These are phyloP conservation scores for Boletus hoseneyae DNA, from an alignment of 1,284 basidiomycete species.

Conservation along the genomic window DNA sequence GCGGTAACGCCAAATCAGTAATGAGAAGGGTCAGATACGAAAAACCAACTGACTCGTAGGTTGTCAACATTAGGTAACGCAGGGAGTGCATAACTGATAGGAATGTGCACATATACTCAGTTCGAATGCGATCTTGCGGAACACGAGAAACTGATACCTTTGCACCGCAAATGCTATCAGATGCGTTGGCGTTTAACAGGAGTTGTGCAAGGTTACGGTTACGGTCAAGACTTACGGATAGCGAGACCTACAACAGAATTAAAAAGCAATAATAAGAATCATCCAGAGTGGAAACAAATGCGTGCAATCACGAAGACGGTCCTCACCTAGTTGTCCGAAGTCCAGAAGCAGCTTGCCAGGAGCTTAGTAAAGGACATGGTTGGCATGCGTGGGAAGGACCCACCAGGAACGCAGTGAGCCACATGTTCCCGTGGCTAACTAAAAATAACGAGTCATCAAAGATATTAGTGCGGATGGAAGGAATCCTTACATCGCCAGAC, in stretches of 20 bases:
- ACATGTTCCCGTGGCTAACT: slow-evolving; percentile 62
- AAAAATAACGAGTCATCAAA: slow-evolving; percentile 7
- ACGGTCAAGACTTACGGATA: slow-evolving; percentile 15
- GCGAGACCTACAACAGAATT: slow-evolving; percentile 12
- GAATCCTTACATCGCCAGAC: slow-evolving; percentile 63
- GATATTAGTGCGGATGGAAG: background rate
- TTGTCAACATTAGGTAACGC: slow-evolving; percentile 8
- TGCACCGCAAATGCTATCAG: slow-evolving; percentile 43
- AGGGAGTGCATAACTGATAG: slow-evolving; percentile 15
- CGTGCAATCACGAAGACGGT: background rate
- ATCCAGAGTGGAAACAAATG: slow-evolving; percentile 4
- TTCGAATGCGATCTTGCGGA: slow-evolving; percentile 13
- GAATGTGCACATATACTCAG: slow-evolving; percentile 13
- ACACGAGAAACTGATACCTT: slow-evolving; percentile 35
- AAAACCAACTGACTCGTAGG: slow-evolving; percentile 18
- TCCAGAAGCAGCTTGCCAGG: slow-evolving; percentile 42
- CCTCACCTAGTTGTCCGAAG: slow-evolving; percentile 47
- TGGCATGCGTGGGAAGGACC: slow-evolving; percentile 24
- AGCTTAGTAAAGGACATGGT: slow-evolving; percentile 2
- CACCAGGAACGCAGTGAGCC: slow-evolving; percentile 54
- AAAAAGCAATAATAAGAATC: background rate
- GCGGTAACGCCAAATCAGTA: background rate
- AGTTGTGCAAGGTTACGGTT: background rate
- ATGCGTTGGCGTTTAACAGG: background rate
- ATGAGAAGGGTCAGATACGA: background rate